These are phyloP conservation scores for Aotearoamyces nothofagi DNA, from an alignment of 2,329 filamentous ascomycete genomes.

Conservation along the genomic window DNA sequence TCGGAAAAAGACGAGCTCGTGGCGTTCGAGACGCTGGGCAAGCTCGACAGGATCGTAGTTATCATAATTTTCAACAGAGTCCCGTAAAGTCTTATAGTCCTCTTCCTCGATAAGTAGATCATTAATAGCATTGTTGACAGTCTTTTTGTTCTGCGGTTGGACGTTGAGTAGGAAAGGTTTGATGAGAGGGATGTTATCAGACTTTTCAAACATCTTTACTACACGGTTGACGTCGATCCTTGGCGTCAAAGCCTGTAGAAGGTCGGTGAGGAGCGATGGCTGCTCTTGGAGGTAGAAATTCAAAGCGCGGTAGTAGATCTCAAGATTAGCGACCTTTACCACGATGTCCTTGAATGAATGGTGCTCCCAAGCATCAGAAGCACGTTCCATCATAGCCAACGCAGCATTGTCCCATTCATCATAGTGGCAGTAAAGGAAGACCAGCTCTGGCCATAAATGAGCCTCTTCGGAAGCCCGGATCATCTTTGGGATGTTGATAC, in stretches of 20 bases:
- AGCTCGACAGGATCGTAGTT: constrained; percentile 96
- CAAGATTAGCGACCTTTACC: constrained; percentile 93
- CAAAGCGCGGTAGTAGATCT: constrained; percentile 95
- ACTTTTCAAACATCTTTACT: constrained; percentile 98
- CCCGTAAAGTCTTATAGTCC: constrained; percentile 94
- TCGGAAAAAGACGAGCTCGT: constrained; percentile 97
- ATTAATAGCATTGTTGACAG: constrained; percentile 96
- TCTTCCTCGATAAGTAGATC: constrained; percentile 97
- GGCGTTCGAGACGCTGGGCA: constrained; percentile 85
- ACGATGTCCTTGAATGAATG: constrained; percentile 99
- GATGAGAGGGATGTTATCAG: constrained; percentile 93
- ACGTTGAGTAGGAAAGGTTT: constrained; percentile 98
- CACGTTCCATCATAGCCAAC: constrained; percentile 93
- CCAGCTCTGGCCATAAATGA: constrained; percentile 91
- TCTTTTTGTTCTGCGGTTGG: constrained; percentile 92
- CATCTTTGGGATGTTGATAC: constrained; percentile 96
- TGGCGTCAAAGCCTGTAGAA: constrained; percentile 80
- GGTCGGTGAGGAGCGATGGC: constrained; percentile 85
- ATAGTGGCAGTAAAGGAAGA: constrained; percentile 97
- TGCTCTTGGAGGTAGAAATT: constrained; percentile 98
- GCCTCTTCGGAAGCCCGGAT: constrained; percentile 88
- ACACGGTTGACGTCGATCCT: constrained; percentile 97
- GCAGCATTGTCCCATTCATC: constrained; percentile 97
- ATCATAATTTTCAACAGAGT: constrained; percentile 97
- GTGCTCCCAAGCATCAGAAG: constrained; percentile 97